Evolutionary conservation across 1,139 yeast species (phyloP).

Genomic region (Candida sp.): DNA sequence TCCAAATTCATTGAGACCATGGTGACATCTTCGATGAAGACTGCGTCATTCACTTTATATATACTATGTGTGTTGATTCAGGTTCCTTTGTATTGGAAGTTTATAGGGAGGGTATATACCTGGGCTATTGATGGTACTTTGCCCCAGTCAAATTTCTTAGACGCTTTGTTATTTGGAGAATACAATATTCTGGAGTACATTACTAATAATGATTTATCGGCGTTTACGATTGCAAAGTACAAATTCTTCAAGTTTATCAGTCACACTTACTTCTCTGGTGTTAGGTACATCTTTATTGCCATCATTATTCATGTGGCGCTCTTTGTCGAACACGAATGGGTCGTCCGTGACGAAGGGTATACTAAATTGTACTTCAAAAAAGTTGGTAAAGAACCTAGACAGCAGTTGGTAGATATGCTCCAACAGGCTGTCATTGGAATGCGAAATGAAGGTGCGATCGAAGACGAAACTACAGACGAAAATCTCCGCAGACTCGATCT

Average conservation of each 20-base stretch:
- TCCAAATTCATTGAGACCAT: slow-evolving; percentile 30
- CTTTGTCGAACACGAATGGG: slow-evolving; percentile 67
- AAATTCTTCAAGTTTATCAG: slow-evolving; percentile 20
- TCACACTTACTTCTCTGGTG: slow-evolving; percentile 41
- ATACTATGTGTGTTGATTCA: slow-evolving; percentile 43
- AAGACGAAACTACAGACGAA: slow-evolving; percentile 19
- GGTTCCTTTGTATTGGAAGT: slow-evolving; percentile 57
- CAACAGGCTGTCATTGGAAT: slow-evolving; percentile 26
- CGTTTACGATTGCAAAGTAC: slow-evolving; percentile 9
- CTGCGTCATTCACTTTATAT: slow-evolving; percentile 30
- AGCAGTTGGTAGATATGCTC: slow-evolving; percentile 37
- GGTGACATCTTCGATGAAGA: slow-evolving; percentile 19
- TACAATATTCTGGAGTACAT: slow-evolving; percentile 13
- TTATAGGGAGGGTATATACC: slow-evolving; percentile 48
- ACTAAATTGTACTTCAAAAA: slow-evolving; percentile 49
- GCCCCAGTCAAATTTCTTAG: slow-evolving; percentile 35
- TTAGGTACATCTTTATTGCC: slow-evolving; percentile 32
- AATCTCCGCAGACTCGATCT: slow-evolving; percentile 23
- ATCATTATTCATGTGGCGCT: slow-evolving; percentile 44
- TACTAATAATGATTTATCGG: slow-evolving; percentile 2
- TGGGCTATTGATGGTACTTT: slow-evolving; percentile 52
- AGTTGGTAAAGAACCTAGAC: slow-evolving; percentile 56
- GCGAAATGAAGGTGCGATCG: slow-evolving; percentile 22
- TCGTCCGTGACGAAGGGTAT: slow-evolving; percentile 68
- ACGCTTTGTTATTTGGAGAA: slow-evolving; percentile 51